phyloP scores from a whole-genome alignment of 495 filamentous ascomycete genomes.

The Xylaria cubensis region DNA sequence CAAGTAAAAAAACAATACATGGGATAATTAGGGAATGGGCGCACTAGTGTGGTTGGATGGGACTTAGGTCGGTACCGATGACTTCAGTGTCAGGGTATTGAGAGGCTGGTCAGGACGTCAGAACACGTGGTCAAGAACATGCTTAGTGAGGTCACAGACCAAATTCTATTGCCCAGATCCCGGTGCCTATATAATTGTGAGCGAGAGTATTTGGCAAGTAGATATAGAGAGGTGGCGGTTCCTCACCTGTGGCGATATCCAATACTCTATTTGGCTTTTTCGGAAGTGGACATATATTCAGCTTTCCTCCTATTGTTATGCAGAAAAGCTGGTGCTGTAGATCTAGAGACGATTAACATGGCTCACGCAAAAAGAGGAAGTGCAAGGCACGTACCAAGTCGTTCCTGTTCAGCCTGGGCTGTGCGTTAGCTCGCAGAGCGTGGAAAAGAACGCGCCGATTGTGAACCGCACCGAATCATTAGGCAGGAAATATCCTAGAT shows the following conservation, averaged over 20 bases:
- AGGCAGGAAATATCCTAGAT: slow-evolving; percentile 46
- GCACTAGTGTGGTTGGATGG: slow-evolving; percentile 59
- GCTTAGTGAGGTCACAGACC: slow-evolving; percentile 8
- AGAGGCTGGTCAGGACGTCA: slow-evolving; percentile 33
- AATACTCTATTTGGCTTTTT: slow-evolving; percentile 47
- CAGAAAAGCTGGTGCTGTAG: slow-evolving; percentile 57
- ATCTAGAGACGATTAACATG: slow-evolving; percentile 38
- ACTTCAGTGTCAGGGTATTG: slow-evolving; percentile 43
- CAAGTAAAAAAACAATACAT: too few species aligned
- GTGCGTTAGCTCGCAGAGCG: slow-evolving; percentile 2
- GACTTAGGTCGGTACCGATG: slow-evolving; percentile 58
- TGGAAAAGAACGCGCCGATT: background rate
- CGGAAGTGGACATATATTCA: slow-evolving; percentile 50
- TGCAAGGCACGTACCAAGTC: slow-evolving; percentile 45
- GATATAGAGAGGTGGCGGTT: background rate
- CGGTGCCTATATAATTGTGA: slow-evolving; percentile 41
- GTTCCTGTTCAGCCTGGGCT: slow-evolving; percentile 50
- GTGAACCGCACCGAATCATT: slow-evolving; percentile 44
- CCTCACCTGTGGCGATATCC: slow-evolving; percentile 51
- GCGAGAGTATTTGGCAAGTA: background rate
- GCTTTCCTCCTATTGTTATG: slow-evolving; percentile 49
- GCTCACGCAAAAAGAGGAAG: background rate
- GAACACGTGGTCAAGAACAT: background rate
- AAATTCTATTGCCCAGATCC: slow-evolving; percentile 55
- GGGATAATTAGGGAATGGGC: slow-evolving; percentile 11